These are phyloP conservation scores for Hygrophila difformis DNA, from an alignment of 257 asterid species.

Conservation along the genomic window DNA sequence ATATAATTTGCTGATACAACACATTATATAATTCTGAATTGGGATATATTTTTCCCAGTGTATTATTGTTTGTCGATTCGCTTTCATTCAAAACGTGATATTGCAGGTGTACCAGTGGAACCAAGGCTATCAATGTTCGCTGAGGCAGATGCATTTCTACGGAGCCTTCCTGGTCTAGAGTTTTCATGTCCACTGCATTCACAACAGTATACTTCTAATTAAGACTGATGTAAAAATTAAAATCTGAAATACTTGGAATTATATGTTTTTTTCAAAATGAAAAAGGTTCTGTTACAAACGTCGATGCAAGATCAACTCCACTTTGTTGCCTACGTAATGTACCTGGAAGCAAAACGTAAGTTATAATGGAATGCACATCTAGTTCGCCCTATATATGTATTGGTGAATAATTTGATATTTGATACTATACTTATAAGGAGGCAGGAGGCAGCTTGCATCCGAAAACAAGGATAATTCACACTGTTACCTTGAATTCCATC, in stretches of 20 bases:
- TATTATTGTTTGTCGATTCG: too few relatives aligned
- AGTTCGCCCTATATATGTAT: too few relatives aligned
- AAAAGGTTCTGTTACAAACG: slow-evolving; percentile 23
- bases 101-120: slow-evolving; percentile 34
- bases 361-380: too few relatives aligned
- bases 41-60: background rate
- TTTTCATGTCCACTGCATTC: slow-evolving; percentile 50
- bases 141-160: slow-evolving; percentile 60
- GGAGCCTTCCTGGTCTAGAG: slow-evolving; percentile 41
- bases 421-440: too few relatives aligned
- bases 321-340: slow-evolving; percentile 64
- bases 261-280: too few relatives aligned
- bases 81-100: slow-evolving; percentile 35
- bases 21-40: too few relatives aligned
- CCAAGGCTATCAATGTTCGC: slow-evolving; percentile 48
- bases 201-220: slow-evolving; percentile 19
- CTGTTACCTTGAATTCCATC: slow-evolving; percentile 51
- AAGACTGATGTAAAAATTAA: background rate
- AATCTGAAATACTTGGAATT: background rate
- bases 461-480: slow-evolving; percentile 10
- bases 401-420: too few relatives aligned
- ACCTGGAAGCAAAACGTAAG: slow-evolving; percentile 32
- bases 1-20: too few relatives aligned
- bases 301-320: slow-evolving; percentile 49
- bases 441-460: slow-evolving; percentile 14